A percentile compares a stretch with the other conserved stretches of the same genome.
phyloP scores from a whole-genome alignment of 2,329 filamentous ascomycete genomes.

The Metarhizium guizhouense region DNA sequence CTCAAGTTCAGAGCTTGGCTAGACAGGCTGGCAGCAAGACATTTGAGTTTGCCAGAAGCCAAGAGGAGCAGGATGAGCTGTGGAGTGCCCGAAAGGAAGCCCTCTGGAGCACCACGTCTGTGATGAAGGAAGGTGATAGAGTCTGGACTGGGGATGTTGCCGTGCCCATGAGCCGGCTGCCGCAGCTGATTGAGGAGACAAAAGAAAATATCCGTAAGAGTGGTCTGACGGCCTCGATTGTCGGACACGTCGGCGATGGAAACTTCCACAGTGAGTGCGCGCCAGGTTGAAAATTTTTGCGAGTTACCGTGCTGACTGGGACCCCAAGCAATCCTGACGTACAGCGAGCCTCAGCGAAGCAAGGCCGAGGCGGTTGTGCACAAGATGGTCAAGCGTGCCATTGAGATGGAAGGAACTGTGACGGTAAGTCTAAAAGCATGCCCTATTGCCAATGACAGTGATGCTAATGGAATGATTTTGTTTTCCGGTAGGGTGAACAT shows the following conservation, averaged over 20 bases:
- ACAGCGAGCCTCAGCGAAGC: constrained; percentile 56
- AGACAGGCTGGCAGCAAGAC: constrained; percentile 51
- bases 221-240: constrained; percentile 41
- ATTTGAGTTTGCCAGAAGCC: constrained; percentile 68
- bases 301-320: background rate
- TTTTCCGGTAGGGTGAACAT: constrained; percentile 56
- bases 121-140: constrained; percentile 54
- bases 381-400: constrained; percentile 76
- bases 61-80: constrained; percentile 64
- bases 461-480: background rate
- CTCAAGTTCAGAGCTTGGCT: constrained; percentile 55
- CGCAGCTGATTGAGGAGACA: constrained; percentile 70
- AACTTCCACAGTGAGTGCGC: constrained; percentile 59
- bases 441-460: constrained; percentile 1
- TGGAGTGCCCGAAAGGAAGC: constrained; percentile 82
- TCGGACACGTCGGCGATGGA: constrained; percentile 68
- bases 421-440: constrained; percentile 37
- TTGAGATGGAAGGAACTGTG: constrained; percentile 78
- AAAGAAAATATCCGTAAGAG: constrained; percentile 34
- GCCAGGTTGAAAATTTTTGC: background rate
- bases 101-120: constrained; percentile 69
- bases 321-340: constrained; percentile 42
- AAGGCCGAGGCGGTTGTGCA: constrained; percentile 66
- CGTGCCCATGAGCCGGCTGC: constrained; percentile 66
- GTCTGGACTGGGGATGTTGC: constrained; percentile 86